A percentile compares a stretch with the other conserved stretches of the same genome.
These are phyloP conservation scores for Pterula multifida DNA, from an alignment of 1,284 basidiomycete species.

Conservation along the genomic window DNA sequence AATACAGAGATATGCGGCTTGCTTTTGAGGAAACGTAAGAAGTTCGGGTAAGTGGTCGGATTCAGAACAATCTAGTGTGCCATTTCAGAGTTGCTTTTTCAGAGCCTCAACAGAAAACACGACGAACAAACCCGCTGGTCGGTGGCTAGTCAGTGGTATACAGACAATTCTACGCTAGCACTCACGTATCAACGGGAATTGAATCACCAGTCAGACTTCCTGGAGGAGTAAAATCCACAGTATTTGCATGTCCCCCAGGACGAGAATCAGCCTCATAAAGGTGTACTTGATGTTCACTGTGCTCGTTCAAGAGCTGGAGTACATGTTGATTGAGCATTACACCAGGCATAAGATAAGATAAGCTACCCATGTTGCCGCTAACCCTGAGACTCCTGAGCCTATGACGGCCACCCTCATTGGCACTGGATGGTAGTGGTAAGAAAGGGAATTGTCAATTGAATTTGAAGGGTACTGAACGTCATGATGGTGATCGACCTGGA, in stretches of 20 bases:
- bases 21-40: constrained; percentile 56
- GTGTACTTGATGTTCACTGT: constrained; percentile 71
- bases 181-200: constrained; percentile 61
- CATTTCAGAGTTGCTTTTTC: not conserved
- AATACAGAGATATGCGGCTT: constrained; percentile 38
- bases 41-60: constrained; percentile 73
- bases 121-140: constrained; percentile 39
- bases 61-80: constrained; percentile 60
- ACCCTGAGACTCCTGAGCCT: constrained; percentile 69
- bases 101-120: not conserved
- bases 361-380: constrained; percentile 59
- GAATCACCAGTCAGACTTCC: constrained; percentile 23
- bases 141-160: constrained; percentile 3
- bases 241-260: constrained; percentile 75
- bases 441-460: not conserved
- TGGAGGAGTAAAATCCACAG: constrained; percentile 41
- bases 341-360: not conserved
- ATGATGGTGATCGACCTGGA: not conserved
- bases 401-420: constrained; percentile 65
- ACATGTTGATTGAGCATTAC: constrained; percentile 4
- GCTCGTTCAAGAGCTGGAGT: constrained; percentile 57
- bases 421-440: not conserved
- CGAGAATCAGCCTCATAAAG: constrained; percentile 62
- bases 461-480: not conserved
- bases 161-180: constrained; percentile 11